A percentile compares a stretch with the other conserved stretches of the same genome.
Conservation (phyloP, 78 protist species). For the Dictyostelium capitatum region DNA sequence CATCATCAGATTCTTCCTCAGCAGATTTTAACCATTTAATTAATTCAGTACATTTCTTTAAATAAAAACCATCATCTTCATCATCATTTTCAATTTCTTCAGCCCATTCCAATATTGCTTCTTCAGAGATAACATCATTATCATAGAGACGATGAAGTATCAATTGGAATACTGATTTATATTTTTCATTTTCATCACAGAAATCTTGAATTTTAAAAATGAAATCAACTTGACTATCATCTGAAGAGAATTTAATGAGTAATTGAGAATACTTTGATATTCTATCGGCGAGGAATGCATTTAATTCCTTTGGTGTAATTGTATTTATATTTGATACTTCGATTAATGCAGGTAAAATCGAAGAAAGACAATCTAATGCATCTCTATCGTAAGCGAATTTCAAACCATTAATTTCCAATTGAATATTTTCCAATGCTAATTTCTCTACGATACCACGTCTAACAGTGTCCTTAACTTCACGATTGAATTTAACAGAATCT, state of each 20-base stretch:
- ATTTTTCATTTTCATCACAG: slow-evolving; percentile 43
- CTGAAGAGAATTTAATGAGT: slow-evolving; percentile 14
- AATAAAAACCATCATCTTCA: slow-evolving; percentile 37
- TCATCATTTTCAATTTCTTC: slow-evolving; percentile 58
- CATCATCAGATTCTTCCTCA: slow-evolving; percentile 83
- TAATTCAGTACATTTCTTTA: slow-evolving; percentile 38
- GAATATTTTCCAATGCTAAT: slow-evolving; percentile 58
- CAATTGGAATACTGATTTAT: slow-evolving; percentile 17
- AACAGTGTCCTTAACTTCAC: slow-evolving; percentile 61
- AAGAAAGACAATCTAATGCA: slow-evolving; percentile 68
- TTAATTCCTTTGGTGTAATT: slow-evolving; percentile 16
- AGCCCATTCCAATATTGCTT: slow-evolving; percentile 64
- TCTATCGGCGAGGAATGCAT: neutral
- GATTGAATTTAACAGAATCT: slow-evolving; percentile 48
- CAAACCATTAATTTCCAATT: slow-evolving; percentile 86
- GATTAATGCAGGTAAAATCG: slow-evolving; percentile 18
- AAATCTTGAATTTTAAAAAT: slow-evolving; percentile 64
- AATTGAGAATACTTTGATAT: slow-evolving; percentile 4
- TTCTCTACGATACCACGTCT: slow-evolving; percentile 63
- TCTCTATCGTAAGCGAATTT: slow-evolving; percentile 85
- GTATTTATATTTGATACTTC: slow-evolving; percentile 9
- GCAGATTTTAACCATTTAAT: slow-evolving; percentile 70
- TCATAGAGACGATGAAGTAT: slow-evolving; percentile 53
- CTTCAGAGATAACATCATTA: slow-evolving; percentile 37
- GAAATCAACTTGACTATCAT: slow-evolving; percentile 46